Percentiles rank a stretch among this genome's conserved stretches.
Conservation (phyloP, 805 yeast species). For the Lipomyces kockii region DNA sequence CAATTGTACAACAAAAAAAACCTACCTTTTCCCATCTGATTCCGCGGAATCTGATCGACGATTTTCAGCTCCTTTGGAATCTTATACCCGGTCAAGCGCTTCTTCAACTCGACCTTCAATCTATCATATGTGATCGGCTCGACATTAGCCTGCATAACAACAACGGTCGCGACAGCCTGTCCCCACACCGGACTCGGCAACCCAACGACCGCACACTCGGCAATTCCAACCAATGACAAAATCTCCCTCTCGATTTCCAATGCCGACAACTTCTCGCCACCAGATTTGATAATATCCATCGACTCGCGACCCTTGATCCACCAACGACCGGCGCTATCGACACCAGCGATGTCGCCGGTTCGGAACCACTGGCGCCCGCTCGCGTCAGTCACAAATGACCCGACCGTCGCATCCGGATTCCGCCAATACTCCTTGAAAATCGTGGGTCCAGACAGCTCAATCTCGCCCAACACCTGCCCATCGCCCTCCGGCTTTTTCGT, state of each 20-base stretch:
- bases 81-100: slow-evolving; percentile 43
- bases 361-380: slow-evolving; percentile 52
- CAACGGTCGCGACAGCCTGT: slow-evolving; percentile 44
- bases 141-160: slow-evolving; percentile 36
- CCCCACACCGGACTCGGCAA: slow-evolving; percentile 45
- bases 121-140: slow-evolving; percentile 27
- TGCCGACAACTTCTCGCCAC: slow-evolving; percentile 46
- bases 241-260: slow-evolving; percentile 46
- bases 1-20: not conserved
- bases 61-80: slow-evolving; percentile 43
- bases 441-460: slow-evolving; percentile 59
- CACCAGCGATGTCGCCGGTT: slow-evolving; percentile 62
- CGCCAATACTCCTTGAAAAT: slow-evolving; percentile 58
- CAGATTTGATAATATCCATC: slow-evolving; percentile 47
- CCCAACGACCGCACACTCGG: slow-evolving; percentile 46
- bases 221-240: slow-evolving; percentile 40
- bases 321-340: slow-evolving; percentile 53
- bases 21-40: slow-evolving; percentile 45
- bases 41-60: slow-evolving; percentile 44
- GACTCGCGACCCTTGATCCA: slow-evolving; percentile 50
- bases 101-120: slow-evolving; percentile 40
- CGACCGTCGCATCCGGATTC: slow-evolving; percentile 54
- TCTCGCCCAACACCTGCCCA: slow-evolving; percentile 52
- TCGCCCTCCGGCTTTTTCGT: slow-evolving; percentile 29
- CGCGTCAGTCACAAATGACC: slow-evolving; percentile 50